Conservation (phyloP, 2,329 filamentous ascomycete genomes). For the Neoarthrinium moseri region DNA sequence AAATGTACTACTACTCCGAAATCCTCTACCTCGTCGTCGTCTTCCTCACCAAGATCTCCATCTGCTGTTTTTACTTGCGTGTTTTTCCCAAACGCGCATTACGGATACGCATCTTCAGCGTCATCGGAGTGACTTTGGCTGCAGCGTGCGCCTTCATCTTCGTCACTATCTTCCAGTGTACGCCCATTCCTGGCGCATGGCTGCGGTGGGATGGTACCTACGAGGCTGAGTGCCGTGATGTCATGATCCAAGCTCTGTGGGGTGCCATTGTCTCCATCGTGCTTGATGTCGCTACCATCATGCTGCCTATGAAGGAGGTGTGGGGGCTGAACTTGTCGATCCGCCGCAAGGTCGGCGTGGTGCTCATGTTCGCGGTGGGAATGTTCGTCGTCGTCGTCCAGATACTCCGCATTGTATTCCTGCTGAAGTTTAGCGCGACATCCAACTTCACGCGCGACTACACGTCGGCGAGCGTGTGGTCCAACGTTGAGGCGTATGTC, state of each 20-base stretch:
- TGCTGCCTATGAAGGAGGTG: conserved; percentile 18
- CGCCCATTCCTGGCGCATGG: conserved; percentile 18
- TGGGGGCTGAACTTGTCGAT: conserved; percentile 14
- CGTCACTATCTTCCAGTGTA: conserved; percentile 19
- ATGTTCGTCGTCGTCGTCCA: conserved; percentile 25
- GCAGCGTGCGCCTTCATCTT: conserved; percentile 15
- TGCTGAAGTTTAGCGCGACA: conserved; percentile 22
- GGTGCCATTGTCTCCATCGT: conserved; percentile 16
- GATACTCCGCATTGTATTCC: conserved; percentile 23
- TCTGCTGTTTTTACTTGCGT: conserved; percentile 23
- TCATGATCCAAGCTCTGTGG: conserved; percentile 17
- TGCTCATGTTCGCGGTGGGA: conserved; percentile 20
- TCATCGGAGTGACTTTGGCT: conserved; percentile 15
- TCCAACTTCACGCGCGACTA: conserved; percentile 23
- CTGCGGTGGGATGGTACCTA: conserved; percentile 17
- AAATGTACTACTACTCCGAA: conserved; percentile 27
- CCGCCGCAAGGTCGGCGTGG: conserved; percentile 17
- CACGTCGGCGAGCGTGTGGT: conserved; percentile 19
- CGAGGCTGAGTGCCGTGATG: conserved; percentile 15
- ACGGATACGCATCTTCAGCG: conserved; percentile 12
- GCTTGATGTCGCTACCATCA: conserved; percentile 16
- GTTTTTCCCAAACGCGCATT: conserved; percentile 21
- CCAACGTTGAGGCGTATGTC: conserved; percentile 29
- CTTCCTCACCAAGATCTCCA: conserved; percentile 25
- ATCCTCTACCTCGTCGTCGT: conserved; percentile 26